Evolutionary conservation across 2,329 filamentous ascomycete genomes (phyloP).

Genomic region (Leptographium radiaticola): DNA sequence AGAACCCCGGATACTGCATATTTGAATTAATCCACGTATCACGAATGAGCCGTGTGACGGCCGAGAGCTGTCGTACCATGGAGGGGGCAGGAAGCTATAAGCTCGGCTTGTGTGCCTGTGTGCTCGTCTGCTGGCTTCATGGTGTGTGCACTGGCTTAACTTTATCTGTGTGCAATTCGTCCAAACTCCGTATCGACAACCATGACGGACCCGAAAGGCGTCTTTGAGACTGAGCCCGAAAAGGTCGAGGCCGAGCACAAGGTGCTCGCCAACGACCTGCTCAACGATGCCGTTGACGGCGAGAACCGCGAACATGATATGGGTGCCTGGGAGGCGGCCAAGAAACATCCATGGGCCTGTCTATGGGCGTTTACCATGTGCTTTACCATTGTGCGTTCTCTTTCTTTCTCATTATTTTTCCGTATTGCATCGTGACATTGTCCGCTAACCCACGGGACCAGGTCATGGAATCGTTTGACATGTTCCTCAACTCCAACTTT

Average conservation of each 20-base stretch:
- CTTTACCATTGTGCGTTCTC: constrained; percentile 25
- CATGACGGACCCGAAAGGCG: background rate
- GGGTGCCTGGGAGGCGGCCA: constrained; percentile 14
- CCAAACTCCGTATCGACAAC: no score
- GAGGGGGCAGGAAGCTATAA: background rate
- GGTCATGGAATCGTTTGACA: constrained; percentile 53
- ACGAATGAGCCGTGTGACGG: background rate
- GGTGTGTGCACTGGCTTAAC: no score
- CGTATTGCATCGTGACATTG: background rate
- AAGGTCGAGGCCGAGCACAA: constrained; percentile 38
- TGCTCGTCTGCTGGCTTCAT: no score
- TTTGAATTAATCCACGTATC: background rate
- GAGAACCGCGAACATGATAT: constrained; percentile 28
- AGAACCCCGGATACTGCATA: no score
- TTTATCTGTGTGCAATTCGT: no score
- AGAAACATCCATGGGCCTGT: constrained; percentile 21
- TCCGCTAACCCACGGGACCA: constrained; percentile 14
- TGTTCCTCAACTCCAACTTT: constrained; percentile 49
- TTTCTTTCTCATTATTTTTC: background rate
- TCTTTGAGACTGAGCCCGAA: constrained; percentile 11
- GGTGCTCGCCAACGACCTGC: constrained; percentile 30
- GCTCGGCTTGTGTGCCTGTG: background rate
- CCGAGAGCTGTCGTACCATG: background rate
- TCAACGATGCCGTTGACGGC: constrained; percentile 35
- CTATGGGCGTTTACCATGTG: constrained; percentile 26